These are phyloP conservation scores for Spergularia azorica DNA, from an alignment of 179 eudicot species.

Conservation along the genomic window DNA sequence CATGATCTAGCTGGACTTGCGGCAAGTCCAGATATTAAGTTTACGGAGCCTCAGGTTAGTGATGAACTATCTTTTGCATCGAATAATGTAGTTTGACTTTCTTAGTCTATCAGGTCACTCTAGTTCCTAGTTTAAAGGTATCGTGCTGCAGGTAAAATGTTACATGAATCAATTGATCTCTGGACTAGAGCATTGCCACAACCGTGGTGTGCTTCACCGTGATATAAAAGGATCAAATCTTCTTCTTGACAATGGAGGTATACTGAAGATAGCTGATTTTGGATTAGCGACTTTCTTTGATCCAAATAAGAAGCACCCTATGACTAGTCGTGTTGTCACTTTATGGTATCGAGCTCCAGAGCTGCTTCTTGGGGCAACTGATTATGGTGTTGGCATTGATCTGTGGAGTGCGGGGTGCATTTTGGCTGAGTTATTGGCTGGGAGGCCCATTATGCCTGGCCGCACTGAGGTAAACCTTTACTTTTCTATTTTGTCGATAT, in stretches of 20 bases:
- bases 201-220: constrained; percentile 75
- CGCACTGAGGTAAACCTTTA: constrained; percentile 64
- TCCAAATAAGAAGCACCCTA: constrained; percentile 69
- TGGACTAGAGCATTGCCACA: constrained; percentile 91
- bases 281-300: constrained; percentile 72
- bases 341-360: constrained; percentile 90
- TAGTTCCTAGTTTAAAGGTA: constrained; percentile 8
- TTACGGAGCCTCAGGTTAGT: constrained; percentile 49
- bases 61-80: not conserved
- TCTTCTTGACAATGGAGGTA: constrained; percentile 66
- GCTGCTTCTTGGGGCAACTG: constrained; percentile 83
- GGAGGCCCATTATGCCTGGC: constrained; percentile 91
- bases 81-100: not conserved
- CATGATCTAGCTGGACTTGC: constrained; percentile 71
- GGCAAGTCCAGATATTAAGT: constrained; percentile 64
- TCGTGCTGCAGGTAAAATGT: constrained; percentile 68
- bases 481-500: not conserved
- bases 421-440: constrained; percentile 78
- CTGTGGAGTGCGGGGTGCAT: constrained; percentile 93
- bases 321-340: constrained; percentile 88
- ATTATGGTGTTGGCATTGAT: constrained; percentile 77
- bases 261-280: constrained; percentile 81
- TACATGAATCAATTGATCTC: constrained; percentile 74
- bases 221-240: constrained; percentile 91
- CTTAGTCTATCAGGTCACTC: not conserved